Base-by-base conservation (phyloP, 345 rosid genomes). In the Eucalyptus tenuipes region DNA sequence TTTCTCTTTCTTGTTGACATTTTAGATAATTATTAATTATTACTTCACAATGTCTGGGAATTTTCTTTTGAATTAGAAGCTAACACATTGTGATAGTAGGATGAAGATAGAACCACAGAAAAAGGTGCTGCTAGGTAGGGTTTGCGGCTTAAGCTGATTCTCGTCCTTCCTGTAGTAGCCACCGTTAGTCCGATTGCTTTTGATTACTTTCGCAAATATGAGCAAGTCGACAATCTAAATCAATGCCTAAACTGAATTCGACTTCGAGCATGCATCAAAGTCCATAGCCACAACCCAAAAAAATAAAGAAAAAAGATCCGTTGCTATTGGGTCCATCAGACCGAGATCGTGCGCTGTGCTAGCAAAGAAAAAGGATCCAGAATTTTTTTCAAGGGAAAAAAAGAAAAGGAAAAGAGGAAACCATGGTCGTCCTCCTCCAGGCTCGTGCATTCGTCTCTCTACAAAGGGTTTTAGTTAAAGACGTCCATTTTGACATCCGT, bases 401-500 rank as follows among this genome's bases (percentile, higher is more conserved):
- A 71, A 37, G 22, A 17, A 40, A 75, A 37, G 82, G 5, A 40
- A 20, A 40, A 20, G 13, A 10, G 14, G 27, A 40, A 75, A 20
- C 47, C 47, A 37, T 5, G 82, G 11, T 37, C 45, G 82, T 71
- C 45, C 45, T 75, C 82, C 68, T 12, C 33, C n/a, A 29, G 33
- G 68, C 33, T 61, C 68, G 33, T 29, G 82, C 81, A 10, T 37
- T 71, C 13, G 42, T 68, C 17, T 68, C 42, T 68, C 79, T 33
- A 71, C 44, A 12, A 18, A 37, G 45, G 81, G 24, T 71, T 6
- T 37, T 20, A 5, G 80, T 90, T 87, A 91, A 88, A 94, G 89
- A 92, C 94, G 53, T 96, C 98, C 99, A 98, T 97, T 89, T 95
- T 98, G 24, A 98, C 98, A 48, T 95, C 97, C 8, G 99, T 98